Percentiles rank a stretch among this genome's conserved stretches.
Conservation (phyloP, 352 stramenopile species). For the Globisporangium spiculum region DNA sequence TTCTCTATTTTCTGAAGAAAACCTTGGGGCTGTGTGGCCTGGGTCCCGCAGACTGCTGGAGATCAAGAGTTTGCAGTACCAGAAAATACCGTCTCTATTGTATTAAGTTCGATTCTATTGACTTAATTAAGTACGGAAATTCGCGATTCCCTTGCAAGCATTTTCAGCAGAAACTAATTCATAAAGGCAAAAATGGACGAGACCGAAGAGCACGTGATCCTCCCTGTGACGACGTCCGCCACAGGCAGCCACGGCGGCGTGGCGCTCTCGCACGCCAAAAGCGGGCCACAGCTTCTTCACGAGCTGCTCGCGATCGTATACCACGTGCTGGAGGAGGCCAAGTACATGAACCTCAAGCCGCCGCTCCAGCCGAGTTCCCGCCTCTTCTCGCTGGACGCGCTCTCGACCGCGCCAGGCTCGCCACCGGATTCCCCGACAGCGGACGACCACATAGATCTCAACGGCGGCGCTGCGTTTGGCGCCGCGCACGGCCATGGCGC, state of each 20-base stretch:
- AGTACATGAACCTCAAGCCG: conserved; percentile 83
- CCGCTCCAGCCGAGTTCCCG: conserved; percentile 77
- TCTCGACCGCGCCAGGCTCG: conserved; percentile 34
- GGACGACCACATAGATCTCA: conserved; percentile 56
- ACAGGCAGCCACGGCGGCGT: not conserved
- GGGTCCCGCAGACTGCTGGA: too few species aligned
- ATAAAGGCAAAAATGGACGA: conserved; percentile 2
- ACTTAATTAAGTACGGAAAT: not conserved
- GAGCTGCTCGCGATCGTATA: conserved; percentile 72
- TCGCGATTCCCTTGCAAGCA: not conserved
- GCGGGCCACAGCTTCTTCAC: conserved; percentile 55
- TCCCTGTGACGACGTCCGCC: not conserved
- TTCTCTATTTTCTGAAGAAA: too few species aligned
- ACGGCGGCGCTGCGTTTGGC: conserved; percentile 37
- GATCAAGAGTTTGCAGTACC: not conserved
- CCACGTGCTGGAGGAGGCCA: conserved; percentile 78
- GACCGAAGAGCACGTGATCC: conserved; percentile 3
- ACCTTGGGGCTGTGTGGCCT: too few species aligned
- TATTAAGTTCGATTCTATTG: not conserved
- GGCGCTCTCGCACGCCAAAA: conserved; percentile 26
- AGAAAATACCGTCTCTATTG: not conserved
- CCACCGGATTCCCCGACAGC: conserved; percentile 31
- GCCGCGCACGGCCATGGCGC: conserved; percentile 23
- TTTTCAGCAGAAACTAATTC: not conserved
- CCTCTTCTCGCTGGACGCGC: conserved; percentile 60